Conservation (phyloP, 78 protist species). For the Neovahlkampfia damariscottae region DNA sequence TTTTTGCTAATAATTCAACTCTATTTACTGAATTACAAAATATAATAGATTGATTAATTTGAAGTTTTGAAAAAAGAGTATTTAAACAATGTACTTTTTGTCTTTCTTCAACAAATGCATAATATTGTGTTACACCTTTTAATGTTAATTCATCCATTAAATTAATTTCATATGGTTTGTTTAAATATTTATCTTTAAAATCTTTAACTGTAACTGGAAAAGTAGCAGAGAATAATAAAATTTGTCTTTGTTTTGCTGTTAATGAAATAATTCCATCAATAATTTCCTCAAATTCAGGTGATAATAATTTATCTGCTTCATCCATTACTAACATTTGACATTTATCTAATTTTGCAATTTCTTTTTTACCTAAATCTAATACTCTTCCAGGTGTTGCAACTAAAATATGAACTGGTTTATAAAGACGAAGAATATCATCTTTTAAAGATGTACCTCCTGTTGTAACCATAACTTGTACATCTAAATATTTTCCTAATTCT, state of each 20-base stretch:
- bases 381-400: slow-evolving; percentile 94
- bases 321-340: slow-evolving; percentile 77
- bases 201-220: slow-evolving; percentile 87
- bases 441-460: slow-evolving; percentile 88
- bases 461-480: slow-evolving; percentile 72
- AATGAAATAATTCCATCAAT: slow-evolving; percentile 52
- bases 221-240: slow-evolving; percentile 90
- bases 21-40: slow-evolving; percentile 93
- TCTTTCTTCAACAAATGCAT: slow-evolving; percentile 94
- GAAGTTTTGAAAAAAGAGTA: slow-evolving; percentile 86
- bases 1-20: slow-evolving; percentile 91
- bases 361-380: slow-evolving; percentile 61
- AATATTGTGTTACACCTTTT: slow-evolving; percentile 94
- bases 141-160: slow-evolving; percentile 96
- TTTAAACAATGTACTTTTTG: slow-evolving; percentile 95
- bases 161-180: slow-evolving; percentile 76
- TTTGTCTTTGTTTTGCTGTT: slow-evolving; percentile 73
- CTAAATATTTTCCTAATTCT: slow-evolving; percentile 79
- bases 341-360: slow-evolving; percentile 41
- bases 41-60: slow-evolving; percentile 96
- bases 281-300: slow-evolving; percentile 83
- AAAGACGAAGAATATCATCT: slow-evolving; percentile 75
- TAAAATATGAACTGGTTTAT: slow-evolving; percentile 77
- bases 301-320: slow-evolving; percentile 95
- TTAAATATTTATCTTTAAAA: slow-evolving; percentile 64